Base-by-base conservation (phyloP, 2,329 filamentous ascomycete genomes). In the Paecilomyces niveus region DNA sequence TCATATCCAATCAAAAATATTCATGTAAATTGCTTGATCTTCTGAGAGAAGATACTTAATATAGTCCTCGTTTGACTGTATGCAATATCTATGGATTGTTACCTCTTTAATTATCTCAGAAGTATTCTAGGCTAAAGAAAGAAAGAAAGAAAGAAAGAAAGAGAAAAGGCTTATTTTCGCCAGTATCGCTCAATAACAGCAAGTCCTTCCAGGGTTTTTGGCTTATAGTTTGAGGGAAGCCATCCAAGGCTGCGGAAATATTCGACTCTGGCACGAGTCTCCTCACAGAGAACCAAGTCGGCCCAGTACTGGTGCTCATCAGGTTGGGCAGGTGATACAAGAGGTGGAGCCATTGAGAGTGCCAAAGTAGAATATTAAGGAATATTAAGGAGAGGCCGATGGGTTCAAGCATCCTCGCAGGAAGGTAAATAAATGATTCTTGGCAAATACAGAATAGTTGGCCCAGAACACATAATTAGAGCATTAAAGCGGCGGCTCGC, bases 1-100 rank as follows among this genome's bases (percentile, higher is more conserved):
- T 69, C 45, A 65, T 29, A 68, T 69, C 64, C 22, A 69, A 31
- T 69, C 58, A 24, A 69, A 68, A 57, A 70, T 65, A 49, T 67
- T 67, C 33, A 66, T 68, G 3, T 68, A 66, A 50, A 68, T 65
- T 9, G 61, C 57, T 55, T 62, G 22, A 50, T 69, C 62, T 13
- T 66, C 65, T 5, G 58, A 53, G 1, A 68, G 61, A 56, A 68
- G 64, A 57, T 60, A 66, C 35, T 65, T 53, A 1, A 66, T 35
- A 21, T 70, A 68, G 49, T 67, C 64, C 54, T 62, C 0, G 1
- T 68, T 62, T 49, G 53, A 68, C n/a, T 67, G 39, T 58, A 68
- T 64, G 3, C 31, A 69, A 63, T 58, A 69, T 51, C 66, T 68
- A 63, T 64, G 61, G 10, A 18, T 18, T 9, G 21, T 57, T 22